Conservation (phyloP, 306 rosid genomes). For the Leucaena leucocephala region DNA sequence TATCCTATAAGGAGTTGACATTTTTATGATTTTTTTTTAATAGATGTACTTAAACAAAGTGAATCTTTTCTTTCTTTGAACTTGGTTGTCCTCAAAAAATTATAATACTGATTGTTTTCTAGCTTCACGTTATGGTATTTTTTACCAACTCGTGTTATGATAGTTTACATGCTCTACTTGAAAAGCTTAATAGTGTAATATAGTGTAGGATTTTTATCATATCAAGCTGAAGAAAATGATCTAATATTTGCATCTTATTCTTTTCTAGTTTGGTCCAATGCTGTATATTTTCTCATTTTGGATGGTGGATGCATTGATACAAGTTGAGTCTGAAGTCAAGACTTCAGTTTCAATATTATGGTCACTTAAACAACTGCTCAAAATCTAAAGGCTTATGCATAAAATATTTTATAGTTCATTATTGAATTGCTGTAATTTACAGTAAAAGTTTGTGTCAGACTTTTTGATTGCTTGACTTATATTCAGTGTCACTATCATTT, state of each 20-base stretch:
- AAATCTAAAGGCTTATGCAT: conserved; percentile 14
- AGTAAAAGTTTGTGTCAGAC: conserved; percentile 6
- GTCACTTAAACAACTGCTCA: conserved; percentile 13
- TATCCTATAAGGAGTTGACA: conserved; percentile 15
- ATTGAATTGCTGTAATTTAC: conserved; percentile 25
- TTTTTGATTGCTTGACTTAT: conserved; percentile 24
- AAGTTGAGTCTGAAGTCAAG: conserved; percentile 19
- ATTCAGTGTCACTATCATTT: conserved; percentile 13
- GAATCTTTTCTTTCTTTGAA: conserved; percentile 27
- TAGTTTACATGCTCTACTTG: neutral
- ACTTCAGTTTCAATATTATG: conserved; percentile 26
- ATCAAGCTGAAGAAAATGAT: neutral
- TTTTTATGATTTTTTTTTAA: conserved; percentile 23
- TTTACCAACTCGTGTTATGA: neutral
- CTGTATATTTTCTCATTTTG: conserved; percentile 22
- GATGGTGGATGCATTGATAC: conserved; percentile 1
- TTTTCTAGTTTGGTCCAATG: conserved; percentile 1
- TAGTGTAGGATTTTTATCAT: neutral
- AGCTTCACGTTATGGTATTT: neutral
- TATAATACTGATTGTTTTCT: neutral
- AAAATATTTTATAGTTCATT: neutral
- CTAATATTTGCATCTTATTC: neutral
- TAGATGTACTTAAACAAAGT: conserved; percentile 7
- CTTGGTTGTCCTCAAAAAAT: neutral
- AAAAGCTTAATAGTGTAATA: neutral